A percentile compares a stretch with the other conserved stretches of the same genome.
These are phyloP conservation scores for Acacia melanoxylon DNA, from an alignment of 306 rosid genomes.

Conservation along the genomic window DNA sequence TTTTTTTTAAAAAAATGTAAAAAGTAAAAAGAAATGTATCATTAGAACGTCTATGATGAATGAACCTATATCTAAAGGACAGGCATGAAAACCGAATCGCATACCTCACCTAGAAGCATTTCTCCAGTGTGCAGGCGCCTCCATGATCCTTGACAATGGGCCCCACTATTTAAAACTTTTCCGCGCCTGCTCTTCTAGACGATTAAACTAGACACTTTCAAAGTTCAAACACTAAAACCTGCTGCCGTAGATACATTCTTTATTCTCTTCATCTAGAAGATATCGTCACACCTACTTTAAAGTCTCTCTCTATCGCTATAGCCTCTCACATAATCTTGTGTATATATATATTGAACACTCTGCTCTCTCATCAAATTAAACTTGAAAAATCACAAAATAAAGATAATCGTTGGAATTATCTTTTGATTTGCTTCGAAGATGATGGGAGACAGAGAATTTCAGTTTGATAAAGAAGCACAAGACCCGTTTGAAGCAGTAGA, in stretches of 20 bases:
- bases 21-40: too few relatives aligned
- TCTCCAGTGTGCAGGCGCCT: background rate
- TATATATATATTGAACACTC: conserved; percentile 23
- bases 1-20: too few relatives aligned
- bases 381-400: background rate
- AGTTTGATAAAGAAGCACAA: conserved; percentile 7
- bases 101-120: background rate
- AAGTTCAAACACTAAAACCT: background rate
- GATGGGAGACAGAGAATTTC: conserved; percentile 43
- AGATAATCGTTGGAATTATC: background rate
- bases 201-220: background rate
- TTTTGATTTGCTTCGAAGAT: background rate
- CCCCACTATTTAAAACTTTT: background rate
- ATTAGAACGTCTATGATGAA: too few relatives aligned
- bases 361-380: background rate
- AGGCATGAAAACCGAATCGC: too few relatives aligned
- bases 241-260: background rate
- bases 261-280: conserved; percentile 58
- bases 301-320: background rate
- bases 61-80: too few relatives aligned
- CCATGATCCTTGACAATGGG: background rate
- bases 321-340: background rate
- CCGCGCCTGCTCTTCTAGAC: conserved; percentile 67
- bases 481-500: conserved; percentile 62
- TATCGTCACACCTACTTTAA: conserved; percentile 29